Percentiles rank a stretch among this genome's conserved stretches.
Conservation (phyloP, 2,329 filamentous ascomycete genomes). For the Alternaria angustiovoidea region DNA sequence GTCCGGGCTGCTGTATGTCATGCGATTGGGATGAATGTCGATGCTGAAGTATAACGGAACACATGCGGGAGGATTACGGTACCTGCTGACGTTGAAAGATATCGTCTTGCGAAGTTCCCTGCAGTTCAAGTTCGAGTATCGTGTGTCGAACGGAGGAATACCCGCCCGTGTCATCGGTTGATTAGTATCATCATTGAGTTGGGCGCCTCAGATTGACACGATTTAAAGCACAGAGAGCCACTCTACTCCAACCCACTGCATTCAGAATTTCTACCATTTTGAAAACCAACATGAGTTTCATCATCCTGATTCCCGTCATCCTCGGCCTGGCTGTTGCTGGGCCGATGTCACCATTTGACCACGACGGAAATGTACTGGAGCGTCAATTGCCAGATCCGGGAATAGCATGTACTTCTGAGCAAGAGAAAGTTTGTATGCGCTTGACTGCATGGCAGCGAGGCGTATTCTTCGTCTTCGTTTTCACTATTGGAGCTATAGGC, state of each 20-base stretch:
- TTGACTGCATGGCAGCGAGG: background rate
- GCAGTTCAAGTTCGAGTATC: no score
- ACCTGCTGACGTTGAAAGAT: background rate
- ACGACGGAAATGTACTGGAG: background rate
- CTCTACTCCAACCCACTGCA: background rate
- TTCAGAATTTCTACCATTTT: background rate
- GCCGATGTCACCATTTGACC: background rate
- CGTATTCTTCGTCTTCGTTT: no score
- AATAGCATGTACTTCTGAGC: background rate
- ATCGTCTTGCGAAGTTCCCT: background rate
- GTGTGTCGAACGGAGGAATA: no score
- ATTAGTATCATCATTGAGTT: background rate
- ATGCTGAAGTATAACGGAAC: background rate
- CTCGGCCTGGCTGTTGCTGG: background rate
- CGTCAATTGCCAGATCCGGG: background rate
- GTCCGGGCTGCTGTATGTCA: constrained; percentile 78
- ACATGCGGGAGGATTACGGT: background rate
- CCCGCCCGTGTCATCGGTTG: background rate
- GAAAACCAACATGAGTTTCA: background rate
- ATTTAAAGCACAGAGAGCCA: no score
- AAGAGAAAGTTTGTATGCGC: background rate
- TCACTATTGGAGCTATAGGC: no score
- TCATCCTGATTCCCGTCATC: background rate
- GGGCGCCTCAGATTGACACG: no score
- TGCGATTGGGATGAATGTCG: constrained; percentile 49